phyloP scores from a whole-genome alignment of 208 protist genomes.

The Acanthamoeba quina region DNA sequence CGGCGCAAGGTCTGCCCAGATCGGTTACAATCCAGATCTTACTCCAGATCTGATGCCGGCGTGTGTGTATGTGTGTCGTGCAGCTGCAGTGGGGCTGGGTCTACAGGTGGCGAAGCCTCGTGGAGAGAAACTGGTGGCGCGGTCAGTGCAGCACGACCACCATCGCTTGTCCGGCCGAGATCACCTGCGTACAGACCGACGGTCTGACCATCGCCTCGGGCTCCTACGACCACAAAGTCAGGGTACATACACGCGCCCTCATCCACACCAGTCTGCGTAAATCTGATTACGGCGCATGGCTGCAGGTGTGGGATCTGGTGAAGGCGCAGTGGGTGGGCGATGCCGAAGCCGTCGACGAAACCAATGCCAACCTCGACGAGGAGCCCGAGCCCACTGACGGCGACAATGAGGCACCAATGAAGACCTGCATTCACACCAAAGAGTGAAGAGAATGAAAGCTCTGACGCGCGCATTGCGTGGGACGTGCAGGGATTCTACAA shows the following conservation, averaged over 20 bases:
- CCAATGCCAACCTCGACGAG: background rate
- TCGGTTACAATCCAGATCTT: background rate
- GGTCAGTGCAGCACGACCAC: slow-evolving; percentile 42
- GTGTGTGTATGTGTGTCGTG: background rate
- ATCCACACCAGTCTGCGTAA: too few relatives aligned
- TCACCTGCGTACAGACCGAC: slow-evolving; percentile 62
- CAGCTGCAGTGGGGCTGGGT: slow-evolving; percentile 58
- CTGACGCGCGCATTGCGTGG: background rate
- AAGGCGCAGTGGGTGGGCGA: slow-evolving; percentile 39
- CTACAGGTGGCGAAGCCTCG: slow-evolving; percentile 25
- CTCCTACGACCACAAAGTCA: slow-evolving; percentile 50
- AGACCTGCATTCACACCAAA: background rate
- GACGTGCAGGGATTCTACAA: background rate
- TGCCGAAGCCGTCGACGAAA: slow-evolving; percentile 31
- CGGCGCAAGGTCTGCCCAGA: background rate
- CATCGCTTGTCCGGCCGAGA: slow-evolving; percentile 16
- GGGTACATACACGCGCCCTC: background rate
- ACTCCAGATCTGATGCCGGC: too few relatives aligned
- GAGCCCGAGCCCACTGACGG: background rate
- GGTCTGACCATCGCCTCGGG: slow-evolving; percentile 48
- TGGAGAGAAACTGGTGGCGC: slow-evolving; percentile 45
- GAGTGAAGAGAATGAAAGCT: background rate
- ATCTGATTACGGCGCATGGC: too few relatives aligned
- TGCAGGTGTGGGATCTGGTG: background rate
- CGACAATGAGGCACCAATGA: background rate